Evolutionary conservation across 164 flowering plant genomes (phyloP).

Genomic region (Sextonia rubra): DNA sequence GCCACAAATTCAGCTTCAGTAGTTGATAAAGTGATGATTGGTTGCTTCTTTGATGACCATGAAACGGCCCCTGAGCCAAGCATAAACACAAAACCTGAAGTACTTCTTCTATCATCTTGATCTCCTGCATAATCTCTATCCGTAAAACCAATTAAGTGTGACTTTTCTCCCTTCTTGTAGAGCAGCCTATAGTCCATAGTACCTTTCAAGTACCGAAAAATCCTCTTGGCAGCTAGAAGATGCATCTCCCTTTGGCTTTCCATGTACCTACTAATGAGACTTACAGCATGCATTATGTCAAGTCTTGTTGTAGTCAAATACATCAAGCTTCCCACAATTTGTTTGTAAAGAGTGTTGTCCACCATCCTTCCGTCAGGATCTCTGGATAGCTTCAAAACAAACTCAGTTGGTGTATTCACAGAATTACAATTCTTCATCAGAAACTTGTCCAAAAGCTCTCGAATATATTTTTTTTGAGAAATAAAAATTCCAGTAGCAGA

Average conservation of each 20-base stretch:
- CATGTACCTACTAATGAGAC: constrained; percentile 2
- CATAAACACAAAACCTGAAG: background rate
- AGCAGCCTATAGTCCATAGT: background rate
- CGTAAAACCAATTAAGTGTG: background rate
- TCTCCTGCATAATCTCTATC: background rate
- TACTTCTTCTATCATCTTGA: background rate
- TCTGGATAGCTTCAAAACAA: background rate
- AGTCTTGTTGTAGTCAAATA: constrained; percentile 7
- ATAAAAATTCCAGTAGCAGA: constrained; percentile 2
- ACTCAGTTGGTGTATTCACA: background rate
- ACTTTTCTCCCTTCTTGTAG: background rate
- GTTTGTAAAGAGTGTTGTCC: background rate
- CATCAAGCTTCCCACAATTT: background rate
- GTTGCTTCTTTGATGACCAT: background rate
- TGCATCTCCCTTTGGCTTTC: constrained; percentile 2
- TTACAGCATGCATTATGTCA: background rate
- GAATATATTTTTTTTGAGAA: constrained; percentile 5
- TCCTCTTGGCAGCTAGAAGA: background rate
- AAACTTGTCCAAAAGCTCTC: constrained; percentile 4
- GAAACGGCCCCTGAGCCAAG: constrained; percentile 2
- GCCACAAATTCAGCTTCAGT: background rate
- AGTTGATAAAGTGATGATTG: background rate
- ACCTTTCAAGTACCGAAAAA: constrained; percentile 2
- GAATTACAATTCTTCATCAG: constrained; percentile 3
- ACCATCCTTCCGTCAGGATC: background rate